Evolutionary conservation across 495 filamentous ascomycete genomes (phyloP), one percentile per base, ranked within the genome.

Genomic region (Lepidopterella palustris): DNA sequence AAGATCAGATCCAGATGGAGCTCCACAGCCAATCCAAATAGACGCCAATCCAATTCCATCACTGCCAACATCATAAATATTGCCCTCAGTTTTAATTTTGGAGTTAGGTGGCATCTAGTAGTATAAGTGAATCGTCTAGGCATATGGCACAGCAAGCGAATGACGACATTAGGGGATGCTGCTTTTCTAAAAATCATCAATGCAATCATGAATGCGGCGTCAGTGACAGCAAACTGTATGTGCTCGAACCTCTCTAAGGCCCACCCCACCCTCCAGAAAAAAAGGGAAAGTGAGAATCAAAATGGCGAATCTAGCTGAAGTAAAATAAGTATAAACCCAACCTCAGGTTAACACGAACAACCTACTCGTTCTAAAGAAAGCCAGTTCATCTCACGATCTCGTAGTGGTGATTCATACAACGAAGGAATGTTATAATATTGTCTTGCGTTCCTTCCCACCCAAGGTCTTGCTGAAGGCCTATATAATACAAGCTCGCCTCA

Each of bases 361-460:
- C 32, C 32, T 39, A 8, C 32, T 39, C 32, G 32, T 39, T 39
- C 15, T 15, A 39, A 15, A 39, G 8, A 53, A 26, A 28, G 49
- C 49, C 25, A 53, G 49, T 26, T 27, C 25, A 53, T 27, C 21
- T 53, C 28, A 26, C 49, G 23, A 53, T 53, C 28, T n/a, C 49
- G 32, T 39, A 39, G 15, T 15, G 15, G 32, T 39, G 32, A 53
- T n/a, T 15, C 23, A 53, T 53, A 13, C 11, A 26, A 53, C 50
- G 21, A 18, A 54, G 27, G 27, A 5, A 27, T 25, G 26, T 54
- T 32, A 5, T 10, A 54, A 23, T 53, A n/a, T 28, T 53, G 50
- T 6, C 15, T 39, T 39, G 15, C 32, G 15, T 39, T 39, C 15
- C 32, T 39, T 39, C 32, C 15, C 6, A 15, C 32, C 15, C 32